A percentile compares a stretch with the other conserved stretches of the same genome.
Evolutionary conservation across 78 protist genomes (phyloP).

Genomic region (Dictyostelium capitatum): DNA sequence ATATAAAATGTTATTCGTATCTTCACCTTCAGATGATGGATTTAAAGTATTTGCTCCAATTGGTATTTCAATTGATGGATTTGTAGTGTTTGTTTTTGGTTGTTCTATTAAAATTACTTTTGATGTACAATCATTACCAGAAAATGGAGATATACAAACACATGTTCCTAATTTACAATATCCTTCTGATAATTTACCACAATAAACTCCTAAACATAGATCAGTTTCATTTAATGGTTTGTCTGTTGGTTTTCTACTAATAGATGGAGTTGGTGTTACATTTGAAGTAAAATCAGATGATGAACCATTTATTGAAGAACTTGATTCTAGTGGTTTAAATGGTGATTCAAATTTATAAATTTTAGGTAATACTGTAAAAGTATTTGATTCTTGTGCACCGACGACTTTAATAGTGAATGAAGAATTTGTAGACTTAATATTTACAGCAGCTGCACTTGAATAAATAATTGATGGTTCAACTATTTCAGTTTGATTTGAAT

Average conservation of each 20-base stretch:
- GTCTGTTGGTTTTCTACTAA: too few species aligned
- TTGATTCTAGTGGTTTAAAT: neutral
- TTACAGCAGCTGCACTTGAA: too few species aligned
- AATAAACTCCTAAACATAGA: too few species aligned
- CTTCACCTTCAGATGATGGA: too few species aligned
- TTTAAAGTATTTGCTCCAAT: neutral
- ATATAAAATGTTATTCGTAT: too few species aligned
- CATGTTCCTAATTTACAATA: slow-evolving; percentile 18
- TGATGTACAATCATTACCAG: neutral
- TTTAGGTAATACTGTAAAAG: neutral
- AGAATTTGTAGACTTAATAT: neutral
- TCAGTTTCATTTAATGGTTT: too few species aligned
- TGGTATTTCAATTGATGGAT: neutral
- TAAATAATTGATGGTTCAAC: neutral
- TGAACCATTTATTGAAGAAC: neutral
- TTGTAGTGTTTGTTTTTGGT: neutral
- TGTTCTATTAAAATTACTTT: neutral
- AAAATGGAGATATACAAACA: neutral
- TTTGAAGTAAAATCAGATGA: neutral
- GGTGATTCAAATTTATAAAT: neutral
- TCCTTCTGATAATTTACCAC: slow-evolving; percentile 25
- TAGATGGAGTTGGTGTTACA: neutral
- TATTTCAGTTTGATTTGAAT: neutral
- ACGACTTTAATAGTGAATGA: neutral
- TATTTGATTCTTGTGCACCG: neutral